Conservation (phyloP, 306 rosid genomes). For the Cucumis melo region DNA sequence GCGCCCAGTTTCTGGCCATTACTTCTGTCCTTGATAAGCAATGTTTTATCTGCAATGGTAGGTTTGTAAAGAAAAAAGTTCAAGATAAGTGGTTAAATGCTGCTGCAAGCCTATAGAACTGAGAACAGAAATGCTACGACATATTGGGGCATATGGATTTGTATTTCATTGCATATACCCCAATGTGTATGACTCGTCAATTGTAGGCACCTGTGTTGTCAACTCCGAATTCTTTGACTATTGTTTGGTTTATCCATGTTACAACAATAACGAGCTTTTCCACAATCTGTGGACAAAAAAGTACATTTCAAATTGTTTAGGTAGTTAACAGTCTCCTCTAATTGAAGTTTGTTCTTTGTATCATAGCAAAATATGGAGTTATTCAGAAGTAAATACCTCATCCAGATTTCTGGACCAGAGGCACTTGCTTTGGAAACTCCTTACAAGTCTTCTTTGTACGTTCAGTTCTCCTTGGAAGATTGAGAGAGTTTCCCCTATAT, state of each 20-base stretch:
- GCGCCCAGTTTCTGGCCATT: slow-evolving; percentile 57
- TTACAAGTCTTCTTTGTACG: slow-evolving; percentile 73
- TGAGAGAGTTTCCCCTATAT: slow-evolving; percentile 68
- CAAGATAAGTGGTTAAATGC: neutral
- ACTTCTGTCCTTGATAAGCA: slow-evolving; percentile 10
- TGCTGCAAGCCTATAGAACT: neutral
- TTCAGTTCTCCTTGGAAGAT: slow-evolving; percentile 65
- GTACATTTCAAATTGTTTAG: neutral
- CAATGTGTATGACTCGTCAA: neutral
- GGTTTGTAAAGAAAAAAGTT: neutral
- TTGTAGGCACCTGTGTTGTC: slow-evolving; percentile 28
- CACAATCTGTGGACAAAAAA: slow-evolving; percentile 55
- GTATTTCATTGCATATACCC: too few species aligned
- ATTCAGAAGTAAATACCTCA: slow-evolving; percentile 45
- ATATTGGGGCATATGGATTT: too few species aligned
- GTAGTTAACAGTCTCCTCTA: neutral
- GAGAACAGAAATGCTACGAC: neutral
- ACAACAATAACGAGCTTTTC: slow-evolving; percentile 69
- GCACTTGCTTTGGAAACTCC: slow-evolving; percentile 75
- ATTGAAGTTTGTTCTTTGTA: neutral
- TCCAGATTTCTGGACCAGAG: slow-evolving; percentile 79
- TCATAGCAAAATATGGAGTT: neutral
- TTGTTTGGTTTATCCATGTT: slow-evolving; percentile 49
- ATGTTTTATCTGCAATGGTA: slow-evolving; percentile 25
- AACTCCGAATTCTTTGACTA: slow-evolving; percentile 48